Base-by-base conservation (phyloP, 2,329 filamentous ascomycete species). In the Penicillium sp. region DNA sequence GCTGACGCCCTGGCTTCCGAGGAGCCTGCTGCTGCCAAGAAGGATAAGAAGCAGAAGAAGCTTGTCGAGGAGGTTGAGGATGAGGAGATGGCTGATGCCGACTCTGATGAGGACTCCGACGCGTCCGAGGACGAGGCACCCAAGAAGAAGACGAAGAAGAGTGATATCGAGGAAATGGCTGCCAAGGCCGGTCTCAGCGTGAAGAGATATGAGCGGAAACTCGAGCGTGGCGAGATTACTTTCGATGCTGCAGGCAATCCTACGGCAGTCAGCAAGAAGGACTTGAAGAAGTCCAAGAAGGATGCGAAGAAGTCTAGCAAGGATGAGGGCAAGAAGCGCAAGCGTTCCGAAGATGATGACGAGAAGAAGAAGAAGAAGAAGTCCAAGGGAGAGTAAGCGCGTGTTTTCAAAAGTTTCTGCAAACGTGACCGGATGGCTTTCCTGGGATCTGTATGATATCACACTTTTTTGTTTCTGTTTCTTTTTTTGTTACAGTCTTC, bases 1-100 rank as follows among this genome's bases (percentile, higher is more conserved):
- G 93, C 89, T 46, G 93, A 99, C 72, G 92, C 90, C 56, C 76
- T 96, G 42, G 78, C 78, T 52, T 82, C 81, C 40, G 81, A 88
- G 61, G 85, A 86, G 59, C 78, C 81, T 12, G 68, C 74, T 55
- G 59, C 70, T 12, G 61, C 60, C 18, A 73, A 74, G 63, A 69
- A 72, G 55, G 56, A 62, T 33, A 72, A 72, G 62, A 71, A 78
- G 64, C 67, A 70, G 54, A 76, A 74, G 63, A 72, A 78, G 64
- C 68, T 75, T 27, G 67, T 75, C 4, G 62, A 76, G 57, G 74
- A 75, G 54, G 64, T 76, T 36, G 50, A 70, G 51, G 69, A 76
- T 52, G 70, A 72, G 53, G 72, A 76, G 53, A 75, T 75, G 71
- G 64, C 63, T 36, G 70, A 73, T 60, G 72, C 63, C 29, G 64